phyloP scores from a whole-genome alignment of 179 eudicot genomes.

The Patellifolia procumbens region DNA sequence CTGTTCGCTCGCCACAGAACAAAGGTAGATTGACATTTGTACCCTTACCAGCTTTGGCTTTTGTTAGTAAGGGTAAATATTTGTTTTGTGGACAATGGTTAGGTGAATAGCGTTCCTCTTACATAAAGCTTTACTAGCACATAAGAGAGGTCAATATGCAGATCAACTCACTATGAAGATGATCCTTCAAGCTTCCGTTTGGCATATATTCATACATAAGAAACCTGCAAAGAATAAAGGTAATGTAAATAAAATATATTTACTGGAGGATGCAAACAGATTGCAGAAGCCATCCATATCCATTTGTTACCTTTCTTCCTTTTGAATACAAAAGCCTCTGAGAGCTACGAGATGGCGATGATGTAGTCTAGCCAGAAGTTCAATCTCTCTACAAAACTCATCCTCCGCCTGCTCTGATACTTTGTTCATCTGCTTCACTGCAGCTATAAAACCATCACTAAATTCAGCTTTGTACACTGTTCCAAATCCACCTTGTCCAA shows the following conservation, averaged over 20 bases:
- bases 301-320: constrained; percentile 59
- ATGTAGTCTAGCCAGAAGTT: constrained; percentile 87
- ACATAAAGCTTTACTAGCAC: not conserved
- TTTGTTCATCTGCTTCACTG: constrained; percentile 85
- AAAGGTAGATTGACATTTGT: no score
- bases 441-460: constrained; percentile 65
- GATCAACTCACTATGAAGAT: constrained; percentile 73
- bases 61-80: no score
- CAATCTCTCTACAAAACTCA: constrained; percentile 91
- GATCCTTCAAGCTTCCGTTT: constrained; percentile 95
- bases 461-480: constrained; percentile 85
- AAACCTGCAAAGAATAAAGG: constrained; percentile 58
- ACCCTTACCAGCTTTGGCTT: no score
- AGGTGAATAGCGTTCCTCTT: no score
- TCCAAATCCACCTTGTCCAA: constrained; percentile 97
- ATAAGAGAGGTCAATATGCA: not conserved
- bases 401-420: constrained; percentile 88
- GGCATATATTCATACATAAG: constrained; percentile 88
- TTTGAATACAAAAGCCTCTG: constrained; percentile 77
- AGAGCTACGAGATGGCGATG: constrained; percentile 96
- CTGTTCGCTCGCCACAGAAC: no score
- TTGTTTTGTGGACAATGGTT: no score
- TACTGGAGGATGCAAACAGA: constrained; percentile 2
- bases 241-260: constrained; percentile 5
- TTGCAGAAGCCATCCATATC: constrained; percentile 1